Base-by-base conservation (phyloP, 768 basidiomycete species). In the Auricularia cornea region DNA sequence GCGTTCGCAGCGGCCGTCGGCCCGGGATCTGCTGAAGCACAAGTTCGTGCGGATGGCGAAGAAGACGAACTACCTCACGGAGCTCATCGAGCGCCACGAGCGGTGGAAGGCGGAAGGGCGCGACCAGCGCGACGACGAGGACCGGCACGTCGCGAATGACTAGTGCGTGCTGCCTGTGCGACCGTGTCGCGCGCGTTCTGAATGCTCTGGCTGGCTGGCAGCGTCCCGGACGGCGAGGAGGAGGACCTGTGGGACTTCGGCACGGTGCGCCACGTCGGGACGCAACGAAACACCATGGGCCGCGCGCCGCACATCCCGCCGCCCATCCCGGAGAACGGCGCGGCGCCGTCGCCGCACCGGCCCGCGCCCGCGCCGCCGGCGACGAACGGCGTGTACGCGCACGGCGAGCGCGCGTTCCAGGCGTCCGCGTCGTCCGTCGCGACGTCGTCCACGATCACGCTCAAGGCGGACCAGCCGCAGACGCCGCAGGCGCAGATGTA, bases 181-280 rank as follows among this genome's bases (percentile, higher is more conserved):
- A n/a, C n/a, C n/a, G n/a, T n/a, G n/a, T n/a, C n/a, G n/a, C n/a
- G n/a, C 10, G 63, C 59, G 62, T 62, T 44, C 32, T 52, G 57
- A 60, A 32, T 48, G 8, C 52, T 59, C 44, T n/a, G 52, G 61
- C 56, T 60, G 67, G 61, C 16, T 38, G 35, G n/a, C 65, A 89
- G 87, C 59, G 79, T 80, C 59, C 72, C 76, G 14, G 78, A 79
- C 62, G 80, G 82, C 2, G 91, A 92, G 60, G 65, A 70, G 11
- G 79, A 79, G 26, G 93, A 95, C 66, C 77, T 98, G 35, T 98
- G 96, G 96, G 96, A 98, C 72, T 97, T 98, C 75, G 96, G 96
- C 16, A 98, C 96, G 8, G 89, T 98, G 56, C 89, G 92, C 63
- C 88, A 94, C 69, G 84, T 83, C 51, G 76, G 62, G 8, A 16